These are phyloP conservation scores for Miscanthus sacchariflorus DNA, from an alignment of 202 grass and related monocot species.

Conservation along the genomic window DNA sequence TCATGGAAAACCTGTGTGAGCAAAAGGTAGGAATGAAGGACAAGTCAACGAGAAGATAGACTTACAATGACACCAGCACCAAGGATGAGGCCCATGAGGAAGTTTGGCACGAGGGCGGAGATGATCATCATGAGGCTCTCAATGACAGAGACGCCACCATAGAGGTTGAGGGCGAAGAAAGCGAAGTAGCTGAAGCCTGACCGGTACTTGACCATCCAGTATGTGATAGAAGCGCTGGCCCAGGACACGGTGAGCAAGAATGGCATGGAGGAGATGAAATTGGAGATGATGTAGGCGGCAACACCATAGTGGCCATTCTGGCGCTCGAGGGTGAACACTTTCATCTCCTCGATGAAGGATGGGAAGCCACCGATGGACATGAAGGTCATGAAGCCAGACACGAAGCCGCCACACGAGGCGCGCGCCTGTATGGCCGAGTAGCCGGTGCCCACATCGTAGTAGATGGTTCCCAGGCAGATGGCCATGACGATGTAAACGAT, in stretches of 20 bases:
- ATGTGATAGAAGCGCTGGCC: conserved; percentile 75
- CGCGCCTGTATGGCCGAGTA: conserved; percentile 84
- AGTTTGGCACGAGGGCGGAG: conserved; percentile 91
- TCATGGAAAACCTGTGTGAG: not conserved
- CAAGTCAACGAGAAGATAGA: not conserved
- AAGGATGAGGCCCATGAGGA: conserved; percentile 91
- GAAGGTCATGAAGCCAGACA: conserved; percentile 98
- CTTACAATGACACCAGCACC: conserved; percentile 93
- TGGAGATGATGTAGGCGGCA: conserved; percentile 87
- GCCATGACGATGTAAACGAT: conserved; percentile 83
- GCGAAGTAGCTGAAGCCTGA: conserved; percentile 72
- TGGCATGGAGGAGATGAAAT: conserved; percentile 90
- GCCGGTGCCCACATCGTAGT: conserved; percentile 81
- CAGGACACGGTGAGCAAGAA: conserved; percentile 76
- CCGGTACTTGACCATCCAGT: conserved; percentile 90
- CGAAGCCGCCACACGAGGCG: conserved; percentile 82
- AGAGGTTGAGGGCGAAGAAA: conserved; percentile 82
- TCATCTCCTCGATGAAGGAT: conserved; percentile 99
- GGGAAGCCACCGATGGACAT: conserved; percentile 99
- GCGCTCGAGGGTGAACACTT: conserved; percentile 84
- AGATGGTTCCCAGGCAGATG: conserved; percentile 81
- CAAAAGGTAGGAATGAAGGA: not conserved
- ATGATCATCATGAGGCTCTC: conserved; percentile 99
- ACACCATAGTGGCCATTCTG: conserved; percentile 93
- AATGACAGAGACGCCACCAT: conserved; percentile 79